A percentile compares a stretch with the other conserved stretches of the same genome.
Conservation (phyloP, 75 land plant species). For the Azolla pinnata region DNA sequence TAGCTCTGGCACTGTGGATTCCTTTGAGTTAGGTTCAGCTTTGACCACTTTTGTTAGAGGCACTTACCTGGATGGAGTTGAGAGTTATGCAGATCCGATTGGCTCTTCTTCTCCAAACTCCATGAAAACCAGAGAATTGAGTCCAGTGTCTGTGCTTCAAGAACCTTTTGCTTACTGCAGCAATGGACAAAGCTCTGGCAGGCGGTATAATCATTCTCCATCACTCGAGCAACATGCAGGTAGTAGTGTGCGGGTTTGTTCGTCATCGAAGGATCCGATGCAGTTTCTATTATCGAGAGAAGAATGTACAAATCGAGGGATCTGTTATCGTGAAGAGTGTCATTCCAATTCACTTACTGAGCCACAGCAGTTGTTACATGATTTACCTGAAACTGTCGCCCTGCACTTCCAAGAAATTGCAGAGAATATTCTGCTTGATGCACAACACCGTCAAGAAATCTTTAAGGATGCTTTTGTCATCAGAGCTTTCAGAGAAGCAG, state of each 20-base stretch:
- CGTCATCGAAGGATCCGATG: conserved; percentile 8
- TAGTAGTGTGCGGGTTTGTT: not conserved
- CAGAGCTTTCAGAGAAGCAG: conserved; percentile 74
- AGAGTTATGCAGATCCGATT: conserved; percentile 24
- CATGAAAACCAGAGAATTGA: conserved; percentile 31
- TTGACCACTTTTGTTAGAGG: conserved; percentile 9
- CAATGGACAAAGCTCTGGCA: not conserved
- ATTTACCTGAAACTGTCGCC: not conserved
- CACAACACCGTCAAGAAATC: conserved; percentile 57
- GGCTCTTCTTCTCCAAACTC: conserved; percentile 18
- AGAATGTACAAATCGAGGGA: conserved; percentile 7
- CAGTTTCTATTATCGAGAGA: not conserved
- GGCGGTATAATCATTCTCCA: not conserved
- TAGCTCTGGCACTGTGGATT: conserved; percentile 7
- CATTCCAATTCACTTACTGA: too few species aligned
- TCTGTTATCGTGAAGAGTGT: too few species aligned
- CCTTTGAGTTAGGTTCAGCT: conserved; percentile 4
- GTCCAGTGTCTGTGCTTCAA: conserved; percentile 31
- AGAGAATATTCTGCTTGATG: conserved; percentile 49
- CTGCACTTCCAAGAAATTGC: conserved; percentile 24
- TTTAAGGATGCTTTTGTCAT: conserved; percentile 59
- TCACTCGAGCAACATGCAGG: not conserved
- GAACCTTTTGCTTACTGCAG: conserved; percentile 19
- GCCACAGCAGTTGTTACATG: conserved; percentile 10
- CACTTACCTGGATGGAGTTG: conserved; percentile 19